A percentile compares a stretch with the other conserved stretches of the same genome.
Evolutionary conservation across 1,284 basidiomycete species (phyloP).

Genomic region (Fistulinella cinereoalba): DNA sequence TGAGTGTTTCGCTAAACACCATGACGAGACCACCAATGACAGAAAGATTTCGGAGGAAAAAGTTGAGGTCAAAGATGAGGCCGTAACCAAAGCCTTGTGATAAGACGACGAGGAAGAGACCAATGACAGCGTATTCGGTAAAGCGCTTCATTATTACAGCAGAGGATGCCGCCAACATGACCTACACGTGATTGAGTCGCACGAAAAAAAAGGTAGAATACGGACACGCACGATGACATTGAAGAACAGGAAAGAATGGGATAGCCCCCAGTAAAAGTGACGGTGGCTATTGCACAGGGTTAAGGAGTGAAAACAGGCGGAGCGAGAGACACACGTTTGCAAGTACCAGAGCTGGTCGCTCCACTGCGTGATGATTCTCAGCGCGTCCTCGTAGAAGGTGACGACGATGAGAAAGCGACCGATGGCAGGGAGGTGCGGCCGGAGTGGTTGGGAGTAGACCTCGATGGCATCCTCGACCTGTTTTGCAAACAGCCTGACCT

Average conservation of each 20-base stretch:
- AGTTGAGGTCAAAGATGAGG: conserved; percentile 96
- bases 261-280: conserved; percentile 92
- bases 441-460: conserved; percentile 89
- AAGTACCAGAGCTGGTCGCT: conserved; percentile 96
- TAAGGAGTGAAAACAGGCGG: not conserved
- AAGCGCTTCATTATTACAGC: conserved; percentile 86
- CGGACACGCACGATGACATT: conserved; percentile 82
- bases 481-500: conserved; percentile 73
- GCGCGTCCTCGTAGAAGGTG: conserved; percentile 96
- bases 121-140: conserved; percentile 87
- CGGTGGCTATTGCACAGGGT: conserved; percentile 63
- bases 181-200: conserved; percentile 44
- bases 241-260: conserved; percentile 87
- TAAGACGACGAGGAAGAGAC: conserved; percentile 88
- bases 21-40: conserved; percentile 94
- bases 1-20: conserved; percentile 96
- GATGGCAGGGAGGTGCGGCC: conserved; percentile 92
- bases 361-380: conserved; percentile 94
- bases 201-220: not conserved
- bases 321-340: conserved; percentile 56
- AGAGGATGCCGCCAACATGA: conserved; percentile 87
- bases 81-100: conserved; percentile 95
- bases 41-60: conserved; percentile 96
- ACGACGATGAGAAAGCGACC: conserved; percentile 98
- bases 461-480: conserved; percentile 93